These are phyloP conservation scores for Verbena officinalis DNA, from an alignment of 257 asterid species.

Conservation along the genomic window DNA sequence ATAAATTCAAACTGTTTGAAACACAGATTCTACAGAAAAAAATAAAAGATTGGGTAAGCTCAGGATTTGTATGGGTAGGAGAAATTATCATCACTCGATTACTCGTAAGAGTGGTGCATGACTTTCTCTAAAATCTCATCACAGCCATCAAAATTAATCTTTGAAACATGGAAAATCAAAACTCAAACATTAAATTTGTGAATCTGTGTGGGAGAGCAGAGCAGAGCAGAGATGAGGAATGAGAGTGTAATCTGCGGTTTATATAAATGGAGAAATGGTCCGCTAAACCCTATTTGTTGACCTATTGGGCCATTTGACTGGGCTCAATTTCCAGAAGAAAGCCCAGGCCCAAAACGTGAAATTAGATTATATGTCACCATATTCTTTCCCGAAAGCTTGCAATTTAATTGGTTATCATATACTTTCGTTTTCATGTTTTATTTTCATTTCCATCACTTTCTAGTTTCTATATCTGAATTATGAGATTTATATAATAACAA, in stretches of 20 bases:
- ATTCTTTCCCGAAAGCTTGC: too few species aligned
- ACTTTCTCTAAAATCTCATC: constrained; percentile 44
- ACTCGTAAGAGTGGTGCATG: constrained; percentile 55
- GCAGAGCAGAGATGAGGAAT: background rate
- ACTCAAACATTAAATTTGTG: background rate
- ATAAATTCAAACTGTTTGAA: too few species aligned
- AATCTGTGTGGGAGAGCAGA: background rate
- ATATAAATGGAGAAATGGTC: constrained; percentile 2
- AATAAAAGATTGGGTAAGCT: constrained; percentile 25
- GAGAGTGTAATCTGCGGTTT: background rate
- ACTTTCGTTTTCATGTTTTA: too few species aligned
- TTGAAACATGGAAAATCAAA: background rate
- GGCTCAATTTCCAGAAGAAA: too few species aligned
- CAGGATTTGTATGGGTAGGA: constrained; percentile 45
- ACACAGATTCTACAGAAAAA: too few species aligned
- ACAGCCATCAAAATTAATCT: constrained; percentile 21
- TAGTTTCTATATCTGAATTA: too few species aligned
- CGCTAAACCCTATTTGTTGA: constrained; percentile 28
- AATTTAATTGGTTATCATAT: too few species aligned
- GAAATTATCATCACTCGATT: constrained; percentile 39
- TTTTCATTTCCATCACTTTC: too few species aligned
- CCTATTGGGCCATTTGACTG: background rate
- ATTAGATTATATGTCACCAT: too few species aligned
- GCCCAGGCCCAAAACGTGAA: too few species aligned
- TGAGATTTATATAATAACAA: too few species aligned